Evolutionary conservation across 441 rosid species (phyloP).

Genomic region (Dalechampia spathulata): DNA sequence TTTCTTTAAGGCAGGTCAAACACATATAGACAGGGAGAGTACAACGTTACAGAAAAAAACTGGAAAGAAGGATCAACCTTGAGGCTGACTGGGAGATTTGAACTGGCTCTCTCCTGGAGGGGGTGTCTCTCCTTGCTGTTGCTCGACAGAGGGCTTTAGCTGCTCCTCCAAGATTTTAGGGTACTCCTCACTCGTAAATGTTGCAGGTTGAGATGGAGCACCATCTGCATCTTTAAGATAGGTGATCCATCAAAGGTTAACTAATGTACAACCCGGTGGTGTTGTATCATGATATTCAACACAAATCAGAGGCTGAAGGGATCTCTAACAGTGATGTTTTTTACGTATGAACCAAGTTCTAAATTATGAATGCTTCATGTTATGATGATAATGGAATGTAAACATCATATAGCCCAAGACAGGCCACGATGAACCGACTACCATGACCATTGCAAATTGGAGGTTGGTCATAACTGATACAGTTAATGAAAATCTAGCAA

Average conservation of each 20-base stretch:
- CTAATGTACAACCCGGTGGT: neutral
- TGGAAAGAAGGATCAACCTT: constrained; percentile 17
- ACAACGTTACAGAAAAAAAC: neutral
- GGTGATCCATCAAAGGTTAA: constrained; percentile 1
- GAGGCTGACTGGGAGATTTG: constrained; percentile 32
- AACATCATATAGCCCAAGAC: too few species aligned
- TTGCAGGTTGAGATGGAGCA: constrained; percentile 31
- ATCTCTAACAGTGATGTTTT: neutral
- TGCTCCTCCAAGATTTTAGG: constrained; percentile 77
- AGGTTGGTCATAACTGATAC: neutral
- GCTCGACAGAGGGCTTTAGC: constrained; percentile 43
- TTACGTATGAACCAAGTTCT: constrained; percentile 44
- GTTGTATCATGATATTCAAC: neutral
- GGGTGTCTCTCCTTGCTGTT: constrained; percentile 24
- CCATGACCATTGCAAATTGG: too few species aligned
- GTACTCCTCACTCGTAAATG: constrained; percentile 67
- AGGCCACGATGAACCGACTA: too few species aligned
- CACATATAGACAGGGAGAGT: neutral
- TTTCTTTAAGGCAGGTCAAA: constrained; percentile 26
- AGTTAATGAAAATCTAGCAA: neutral
- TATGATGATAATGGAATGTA: too few species aligned
- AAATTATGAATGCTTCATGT: constrained; percentile 21
- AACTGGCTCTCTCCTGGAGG: constrained; percentile 26
- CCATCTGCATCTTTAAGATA: constrained; percentile 40
- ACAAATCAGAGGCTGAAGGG: neutral